Base-by-base conservation (phyloP, 345 rosid genomes). In the Eucalyptus brandiana region DNA sequence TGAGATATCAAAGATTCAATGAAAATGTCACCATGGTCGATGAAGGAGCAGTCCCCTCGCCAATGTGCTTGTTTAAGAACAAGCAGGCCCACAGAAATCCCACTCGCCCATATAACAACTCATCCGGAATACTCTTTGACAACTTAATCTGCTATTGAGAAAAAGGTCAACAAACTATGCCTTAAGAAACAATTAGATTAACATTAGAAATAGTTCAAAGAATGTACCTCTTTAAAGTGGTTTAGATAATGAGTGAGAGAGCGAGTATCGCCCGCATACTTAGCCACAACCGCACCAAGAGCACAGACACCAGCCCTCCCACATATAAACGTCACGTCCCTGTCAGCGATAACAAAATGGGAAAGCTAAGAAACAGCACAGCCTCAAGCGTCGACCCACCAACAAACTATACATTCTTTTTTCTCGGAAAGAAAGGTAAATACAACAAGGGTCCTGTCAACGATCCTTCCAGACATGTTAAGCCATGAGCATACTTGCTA, bases 271-370 rank as follows among this genome's bases (percentile, higher is more conserved):
- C 94, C 94, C 12, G 91, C 76, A 90, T 94, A 91, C 93, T 93
- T 94, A 88, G 98, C 96, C 50, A 90, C 85, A 24, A 94, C 95
- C 87, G 97, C 98, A 90, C 96, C 98, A 88, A 96, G 95, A 81
- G 96, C 96, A 93, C 90, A 96, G 65, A 96, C 96, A 86, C 98
- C 97, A 89, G 96, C 96, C 45, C 91, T 91, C 86, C 98, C 98
- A 76, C 97, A 95, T 86, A 95, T 91, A 89, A 96, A 96, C 19
- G 97, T 92, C 89, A 94, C 95, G 56, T 86, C 93, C 88, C 98
- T 94, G 87, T 51, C 56, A 50, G 45, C 47, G 5, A 87, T 11
- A 11, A 37, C 47, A 37, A 76, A 76, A 76, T 76, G 47, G 85
- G 30, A 32, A 89, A 49, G 50, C 88, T 56, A 60, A 85, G 21